Base-by-base conservation (phyloP, 116 monocot genomes). In the Papilionanthe hybrid region DNA sequence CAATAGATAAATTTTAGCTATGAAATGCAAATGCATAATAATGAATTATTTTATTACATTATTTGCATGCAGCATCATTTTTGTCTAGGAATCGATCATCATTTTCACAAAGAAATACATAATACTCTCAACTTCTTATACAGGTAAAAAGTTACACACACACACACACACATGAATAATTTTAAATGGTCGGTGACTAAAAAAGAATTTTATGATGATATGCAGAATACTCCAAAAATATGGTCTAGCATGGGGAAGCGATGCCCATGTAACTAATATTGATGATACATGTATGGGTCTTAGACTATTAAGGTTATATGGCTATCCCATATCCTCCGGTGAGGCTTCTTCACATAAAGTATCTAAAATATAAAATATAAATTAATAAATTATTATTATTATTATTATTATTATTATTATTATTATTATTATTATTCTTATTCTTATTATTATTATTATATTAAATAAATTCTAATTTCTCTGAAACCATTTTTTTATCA, bases 211-310 rank as follows among this genome's bases (percentile, higher is more conserved):
- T 37, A 17, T 71, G 41, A 6, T 71, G 41, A 41, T 41, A 13
- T 19, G 17, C 20, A 84, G 75, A 68, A 63, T 80, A 53, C 27
- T 74, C 22, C 50, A 80, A 12, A 80, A 84, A 84, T 37, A 80
- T 42, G 84, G 84, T 15, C n/a, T 77, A 44, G 50, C 84, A 9
- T 84, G 76, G 65, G 84, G 76, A 68, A 84, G 80, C 55, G 76
- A 77, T 49, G 76, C 50, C 28, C 32, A 66, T 22, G 30, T 84
- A 29, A 45, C 79, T 49, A 66, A 84, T 72, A 55, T 80, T 10
- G 84, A 80, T 76, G 80, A 80, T 68, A 84, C 84, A 9, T 80
- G 80, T 50, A 84, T 84, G 84, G 65, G 80, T 4, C 75, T 84
- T 29, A 75, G 84, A 23, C 57, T 84, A 23, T 1, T 76, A 57